Evolutionary conservation across 768 basidiomycete species (phyloP).

Genomic region (Royoungia palumana): DNA sequence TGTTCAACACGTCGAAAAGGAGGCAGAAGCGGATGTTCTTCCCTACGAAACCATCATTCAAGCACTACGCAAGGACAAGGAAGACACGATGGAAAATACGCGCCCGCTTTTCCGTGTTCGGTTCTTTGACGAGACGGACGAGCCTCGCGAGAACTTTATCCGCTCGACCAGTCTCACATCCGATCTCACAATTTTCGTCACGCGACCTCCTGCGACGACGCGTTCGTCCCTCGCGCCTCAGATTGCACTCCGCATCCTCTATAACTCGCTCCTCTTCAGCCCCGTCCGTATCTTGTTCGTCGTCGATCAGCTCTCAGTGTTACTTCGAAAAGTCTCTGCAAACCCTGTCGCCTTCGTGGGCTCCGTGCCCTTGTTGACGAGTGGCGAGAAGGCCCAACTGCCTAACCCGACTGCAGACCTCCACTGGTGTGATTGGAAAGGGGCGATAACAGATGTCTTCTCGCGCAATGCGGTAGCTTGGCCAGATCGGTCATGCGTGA

Average conservation of each 20-base stretch:
- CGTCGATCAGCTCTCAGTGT: slow-evolving; percentile 78
- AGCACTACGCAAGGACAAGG: slow-evolving; percentile 63
- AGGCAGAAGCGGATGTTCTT: slow-evolving; percentile 77
- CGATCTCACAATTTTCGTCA: slow-evolving; percentile 91
- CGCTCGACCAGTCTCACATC: slow-evolving; percentile 78
- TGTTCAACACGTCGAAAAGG: slow-evolving; percentile 77
- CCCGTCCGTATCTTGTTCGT: slow-evolving; percentile 70
- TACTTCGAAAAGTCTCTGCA: slow-evolving; percentile 67
- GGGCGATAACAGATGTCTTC: slow-evolving; percentile 95
- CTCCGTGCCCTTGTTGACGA: slow-evolving; percentile 75
- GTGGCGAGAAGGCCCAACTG: slow-evolving; percentile 61
- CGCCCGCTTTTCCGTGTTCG: slow-evolving; percentile 85
- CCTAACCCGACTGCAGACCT: slow-evolving; percentile 86
- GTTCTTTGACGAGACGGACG: slow-evolving; percentile 93
- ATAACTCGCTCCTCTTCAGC: slow-evolving; percentile 94
- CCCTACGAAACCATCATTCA: slow-evolving; percentile 76
- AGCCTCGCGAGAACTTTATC: slow-evolving; percentile 69
- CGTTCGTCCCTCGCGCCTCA: slow-evolving; percentile 69
- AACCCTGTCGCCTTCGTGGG: slow-evolving; percentile 72
- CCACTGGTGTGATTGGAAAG: slow-evolving; percentile 97
- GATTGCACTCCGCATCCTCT: slow-evolving; percentile 79
- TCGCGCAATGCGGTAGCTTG: slow-evolving; percentile 75
- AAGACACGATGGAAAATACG: slow-evolving; percentile 48
- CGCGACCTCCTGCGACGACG: slow-evolving; percentile 62
- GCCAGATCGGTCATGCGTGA: slow-evolving; percentile 84